phyloP scores from a whole-genome alignment of 495 filamentous ascomycete genomes.

The Hyaloscypha hepaticicola region DNA sequence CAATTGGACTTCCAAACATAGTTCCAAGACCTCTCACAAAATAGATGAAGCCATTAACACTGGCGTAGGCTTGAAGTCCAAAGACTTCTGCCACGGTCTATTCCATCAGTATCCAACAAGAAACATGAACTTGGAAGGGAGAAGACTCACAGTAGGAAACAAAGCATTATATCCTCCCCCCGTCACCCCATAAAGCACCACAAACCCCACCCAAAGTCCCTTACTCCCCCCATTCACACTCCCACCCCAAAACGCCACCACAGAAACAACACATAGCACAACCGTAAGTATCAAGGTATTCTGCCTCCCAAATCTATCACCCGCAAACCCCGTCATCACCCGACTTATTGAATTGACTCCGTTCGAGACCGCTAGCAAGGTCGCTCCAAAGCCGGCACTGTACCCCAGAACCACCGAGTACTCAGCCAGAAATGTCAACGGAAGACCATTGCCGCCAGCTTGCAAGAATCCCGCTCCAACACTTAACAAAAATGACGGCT shows the following conservation, averaged over 20 bases:
- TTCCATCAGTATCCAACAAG: neutral
- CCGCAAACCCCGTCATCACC: conserved; percentile 49
- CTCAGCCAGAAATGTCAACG: conserved; percentile 46
- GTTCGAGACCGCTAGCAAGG: conserved; percentile 53
- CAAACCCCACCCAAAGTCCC: conserved; percentile 49
- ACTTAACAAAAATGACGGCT: conserved; percentile 43
- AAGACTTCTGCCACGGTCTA: conserved; percentile 55
- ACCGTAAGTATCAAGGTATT: conserved; percentile 53
- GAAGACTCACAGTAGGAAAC: conserved; percentile 38
- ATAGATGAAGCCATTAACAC: conserved; percentile 58
- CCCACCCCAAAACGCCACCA: conserved; percentile 52
- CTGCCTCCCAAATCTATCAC: conserved; percentile 50
- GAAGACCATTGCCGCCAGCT: conserved; percentile 44
- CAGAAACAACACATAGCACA: conserved; percentile 43
- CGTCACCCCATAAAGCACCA: conserved; percentile 52
- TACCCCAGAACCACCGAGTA: conserved; percentile 44
- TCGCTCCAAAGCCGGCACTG: conserved; percentile 41
- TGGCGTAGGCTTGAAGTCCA: conserved; percentile 56
- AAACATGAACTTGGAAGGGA: neutral
- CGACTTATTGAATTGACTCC: conserved; percentile 54
- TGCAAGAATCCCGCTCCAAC: conserved; percentile 46
- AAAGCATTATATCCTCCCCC: conserved; percentile 49
- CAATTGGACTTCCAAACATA: conserved; percentile 53
- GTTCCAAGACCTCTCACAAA: conserved; percentile 55
- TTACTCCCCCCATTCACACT: conserved; percentile 31